Conservation (phyloP, 148 eudicot genomes). For the Rhododendron ovatum region DNA sequence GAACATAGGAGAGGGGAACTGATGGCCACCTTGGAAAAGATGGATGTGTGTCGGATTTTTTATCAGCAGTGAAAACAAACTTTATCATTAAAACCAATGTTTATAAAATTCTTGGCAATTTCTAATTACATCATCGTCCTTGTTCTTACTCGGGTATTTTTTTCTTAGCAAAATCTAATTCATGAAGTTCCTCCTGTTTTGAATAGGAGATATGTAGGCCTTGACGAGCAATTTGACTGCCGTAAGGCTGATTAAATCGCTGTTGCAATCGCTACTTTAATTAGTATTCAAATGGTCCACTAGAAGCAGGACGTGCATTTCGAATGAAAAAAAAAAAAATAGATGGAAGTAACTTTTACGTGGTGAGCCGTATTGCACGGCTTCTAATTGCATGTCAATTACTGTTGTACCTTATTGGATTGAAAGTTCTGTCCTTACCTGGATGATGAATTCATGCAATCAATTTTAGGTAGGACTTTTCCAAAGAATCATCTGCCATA, state of each 20-base stretch:
- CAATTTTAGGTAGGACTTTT: background rate
- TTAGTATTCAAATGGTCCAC: background rate
- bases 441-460: background rate
- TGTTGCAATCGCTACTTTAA: background rate
- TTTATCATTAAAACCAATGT: background rate
- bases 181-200: background rate
- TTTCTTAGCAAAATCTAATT: background rate
- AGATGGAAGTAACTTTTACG: background rate
- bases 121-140: background rate
- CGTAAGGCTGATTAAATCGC: background rate
- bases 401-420: background rate
- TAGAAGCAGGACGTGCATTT: background rate
- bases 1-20: background rate
- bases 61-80: background rate
- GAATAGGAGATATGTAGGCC: background rate
- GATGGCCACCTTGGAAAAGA: background rate
- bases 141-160: background rate
- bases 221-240: background rate
- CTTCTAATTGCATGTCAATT: background rate
- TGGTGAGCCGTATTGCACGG: background rate
- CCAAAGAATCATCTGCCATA: background rate
- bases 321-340: background rate
- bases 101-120: background rate
- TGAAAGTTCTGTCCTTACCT: background rate
- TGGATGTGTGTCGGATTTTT: background rate